A percentile compares a stretch with the other conserved stretches of the same genome.
These are phyloP conservation scores for Talaromyces piceae DNA, from an alignment of 2,329 filamentous ascomycete genomes.

Conservation along the genomic window DNA sequence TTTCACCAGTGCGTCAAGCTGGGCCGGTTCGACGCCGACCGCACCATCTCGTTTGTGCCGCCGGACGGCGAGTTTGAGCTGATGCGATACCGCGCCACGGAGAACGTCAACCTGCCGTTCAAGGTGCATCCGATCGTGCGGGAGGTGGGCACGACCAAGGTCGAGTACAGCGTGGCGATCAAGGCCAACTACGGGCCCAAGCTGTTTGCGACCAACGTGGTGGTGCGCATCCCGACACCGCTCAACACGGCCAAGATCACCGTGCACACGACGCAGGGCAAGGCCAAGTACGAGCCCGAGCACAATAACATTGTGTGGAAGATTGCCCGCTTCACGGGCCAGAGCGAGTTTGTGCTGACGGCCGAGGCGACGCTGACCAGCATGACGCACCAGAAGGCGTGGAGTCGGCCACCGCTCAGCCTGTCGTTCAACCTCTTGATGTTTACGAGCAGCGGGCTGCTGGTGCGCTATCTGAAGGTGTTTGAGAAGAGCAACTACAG, in stretches of 20 bases:
- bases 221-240: constrained; percentile 89
- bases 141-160: constrained; percentile 92
- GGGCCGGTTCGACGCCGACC: constrained; percentile 90
- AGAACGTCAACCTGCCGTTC: constrained; percentile 98
- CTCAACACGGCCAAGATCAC: constrained; percentile 93
- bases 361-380: constrained; percentile 88
- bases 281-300: constrained; percentile 96
- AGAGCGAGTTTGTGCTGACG: constrained; percentile 89
- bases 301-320: constrained; percentile 99
- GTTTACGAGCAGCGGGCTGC: constrained; percentile 90
- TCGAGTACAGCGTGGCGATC: constrained; percentile 97
- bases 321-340: constrained; percentile 96
- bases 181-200: constrained; percentile 95
- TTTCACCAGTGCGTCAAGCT: constrained; percentile 99
- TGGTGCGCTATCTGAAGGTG: constrained; percentile 94
- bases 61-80: constrained; percentile 97
- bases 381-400: constrained; percentile 97
- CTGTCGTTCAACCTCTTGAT: constrained; percentile 90
- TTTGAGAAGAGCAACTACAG: constrained; percentile 99
- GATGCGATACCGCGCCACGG: constrained; percentile 96
- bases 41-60: constrained; percentile 94
- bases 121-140: constrained; percentile 98
- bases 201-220: constrained; percentile 92
- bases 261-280: constrained; percentile 88
- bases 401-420: constrained; percentile 87